Percentiles rank a stretch among this genome's conserved stretches.
Conservation (phyloP, 176 grass and related monocot species). For the Bromus sterilis region DNA sequence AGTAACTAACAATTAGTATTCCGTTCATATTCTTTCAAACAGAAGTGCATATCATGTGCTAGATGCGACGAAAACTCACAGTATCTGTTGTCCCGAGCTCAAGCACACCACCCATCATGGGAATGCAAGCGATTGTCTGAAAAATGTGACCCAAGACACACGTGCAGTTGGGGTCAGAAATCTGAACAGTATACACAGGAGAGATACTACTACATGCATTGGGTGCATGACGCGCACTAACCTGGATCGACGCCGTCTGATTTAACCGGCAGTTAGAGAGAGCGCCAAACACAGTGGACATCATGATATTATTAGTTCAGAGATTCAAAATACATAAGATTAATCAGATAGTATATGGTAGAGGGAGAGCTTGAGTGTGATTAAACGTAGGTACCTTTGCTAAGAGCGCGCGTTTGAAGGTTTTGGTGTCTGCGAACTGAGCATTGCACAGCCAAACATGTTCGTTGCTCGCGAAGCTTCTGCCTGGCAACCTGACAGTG, state of each 20-base stretch:
- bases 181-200: background rate
- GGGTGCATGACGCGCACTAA: background rate
- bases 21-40: too few species aligned
- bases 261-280: background rate
- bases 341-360: too few species aligned
- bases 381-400: too few species aligned
- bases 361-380: too few species aligned
- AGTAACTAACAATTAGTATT: too few species aligned
- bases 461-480: constrained; percentile 40
- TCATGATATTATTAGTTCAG: background rate
- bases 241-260: constrained; percentile 68
- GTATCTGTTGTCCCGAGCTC: constrained; percentile 67
- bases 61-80: constrained; percentile 16
- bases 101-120: constrained; percentile 12
- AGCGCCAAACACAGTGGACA: background rate
- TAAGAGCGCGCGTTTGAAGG: constrained; percentile 61
- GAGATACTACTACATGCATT: too few species aligned
- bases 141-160: background rate
- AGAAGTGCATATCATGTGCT: background rate
- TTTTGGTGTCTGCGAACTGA: constrained; percentile 40
- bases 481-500: constrained; percentile 64
- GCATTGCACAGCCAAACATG: constrained; percentile 68
- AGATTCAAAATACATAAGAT: too few species aligned
- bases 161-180: background rate
- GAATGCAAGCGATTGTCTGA: constrained; percentile 69